Evolutionary conservation across 2,329 filamentous ascomycete genomes (phyloP), one percentile per base, ranked within the genome.

Genomic region (Cladorrhinum sp.): DNA sequence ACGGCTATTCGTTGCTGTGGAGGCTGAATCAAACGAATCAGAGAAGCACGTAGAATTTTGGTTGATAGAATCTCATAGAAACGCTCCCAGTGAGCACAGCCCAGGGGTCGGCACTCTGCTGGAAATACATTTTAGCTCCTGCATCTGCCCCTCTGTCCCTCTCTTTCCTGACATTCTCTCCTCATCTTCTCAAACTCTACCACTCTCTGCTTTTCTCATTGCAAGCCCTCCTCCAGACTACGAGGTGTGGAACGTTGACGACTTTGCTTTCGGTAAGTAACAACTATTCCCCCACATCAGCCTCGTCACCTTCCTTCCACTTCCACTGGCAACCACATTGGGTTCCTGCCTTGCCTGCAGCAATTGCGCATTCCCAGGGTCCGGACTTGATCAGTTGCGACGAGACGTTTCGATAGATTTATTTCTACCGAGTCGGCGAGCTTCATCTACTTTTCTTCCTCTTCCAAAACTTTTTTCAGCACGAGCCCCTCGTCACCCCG

Each of bases 1-100:
- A 10, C 13, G 1, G 5, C n/a, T 13, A 3, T 45, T 38, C 16
- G 60, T 62, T 65, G 57, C 59, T 67, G 67, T 67, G 67, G 67
- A 66, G 60, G 63, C 61, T 53, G 48, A 20, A 49, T 53, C 64
- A 67, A 64, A 53, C 65, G 63, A 68, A 65, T 67, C 64, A 72
- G 56, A 66, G 66, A 65, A 67, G 58, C 57, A 50, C 59, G 58
- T 61, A 64, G 67, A 69, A 70, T 63, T 62, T 65, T 67, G 69
- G 65, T 56, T 61, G 69, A 71, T 74, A 70, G 72, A 73, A 73
- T 68, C 70, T 65, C 68, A 64, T 73, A 61, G 72, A 74, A 74
- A 65, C 69, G 66, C 65, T 63, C 60, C 61, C 55, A 61, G 68
- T n/a, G n/a, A 66, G 67, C 70, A 71, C 66, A 67, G 66, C 67